Evolutionary conservation across 768 basidiomycete genomes (phyloP), one percentile per base, ranked within the genome.

Genomic region (Leccinum imitatum): DNA sequence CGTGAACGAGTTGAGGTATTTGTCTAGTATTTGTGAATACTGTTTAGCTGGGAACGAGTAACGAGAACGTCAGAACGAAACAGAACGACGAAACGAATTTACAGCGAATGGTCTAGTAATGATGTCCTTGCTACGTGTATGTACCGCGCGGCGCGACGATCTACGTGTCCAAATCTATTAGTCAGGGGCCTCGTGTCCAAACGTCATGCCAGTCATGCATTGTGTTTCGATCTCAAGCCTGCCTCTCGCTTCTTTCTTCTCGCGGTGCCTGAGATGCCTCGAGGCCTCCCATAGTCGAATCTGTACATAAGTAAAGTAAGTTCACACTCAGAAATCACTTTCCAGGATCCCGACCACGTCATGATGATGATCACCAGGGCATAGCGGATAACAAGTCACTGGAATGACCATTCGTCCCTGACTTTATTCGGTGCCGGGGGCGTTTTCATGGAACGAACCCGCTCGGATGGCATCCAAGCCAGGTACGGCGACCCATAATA

Each of bases 221-320:
- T 50, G 15, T 50, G 30, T 6, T 30, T 11, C 51, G 5, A 52
- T 52, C 51, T 17, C 51, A 13, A 52, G 10, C n/a, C n/a, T 44
- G 5, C 30, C 30, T 50, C 25, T 31, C 51, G 51, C 51, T 3
- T 33, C 51, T 33, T 33, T 31, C 10, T 52, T 52, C 11, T 33
- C n/a, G 30, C 51, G 51, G 51, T 52, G n/a, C 51, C 51, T 52
- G 51, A 52, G n/a, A 30, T 31, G n/a, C 51, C 27, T 52, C 30
- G 51, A 52, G 31, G 51, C 51, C 3, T 33, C n/a, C n/a, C 30
- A 11, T 17, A 31, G 30, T 50, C 25, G 50, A 50, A 27, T 50
- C 48, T 15, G 6, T 25, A 44, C 41, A 44, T 44, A 44, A 44
- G n/a, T 11, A 33, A 19, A 17, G 50, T 52, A 31, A 30, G 31